phyloP scores from a whole-genome alignment of 2,329 filamentous ascomycete genomes.

The Exutisphaerella laricina region DNA sequence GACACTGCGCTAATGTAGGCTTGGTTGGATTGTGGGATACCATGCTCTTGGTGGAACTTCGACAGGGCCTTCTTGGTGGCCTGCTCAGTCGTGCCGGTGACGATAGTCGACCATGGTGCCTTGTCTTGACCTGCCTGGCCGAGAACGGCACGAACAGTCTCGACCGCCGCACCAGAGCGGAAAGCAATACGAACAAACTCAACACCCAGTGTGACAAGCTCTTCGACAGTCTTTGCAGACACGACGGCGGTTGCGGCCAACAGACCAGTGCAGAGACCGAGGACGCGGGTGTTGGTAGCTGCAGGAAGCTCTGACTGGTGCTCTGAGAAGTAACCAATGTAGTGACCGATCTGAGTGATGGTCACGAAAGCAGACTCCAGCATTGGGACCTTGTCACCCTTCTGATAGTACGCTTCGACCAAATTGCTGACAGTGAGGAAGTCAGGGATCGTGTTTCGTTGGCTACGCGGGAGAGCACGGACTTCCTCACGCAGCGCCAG shows the following conservation, averaged over 20 bases:
- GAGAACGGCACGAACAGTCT: conserved; percentile 40
- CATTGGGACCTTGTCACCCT: conserved; percentile 53
- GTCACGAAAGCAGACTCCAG: conserved; percentile 61
- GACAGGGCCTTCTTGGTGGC: conserved; percentile 48
- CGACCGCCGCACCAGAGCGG: conserved; percentile 50
- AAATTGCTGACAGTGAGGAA: conserved; percentile 60
- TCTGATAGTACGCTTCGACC: conserved; percentile 58
- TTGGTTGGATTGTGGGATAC: conserved; percentile 46
- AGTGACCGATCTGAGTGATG: conserved; percentile 61
- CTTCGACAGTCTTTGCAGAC: conserved; percentile 56
- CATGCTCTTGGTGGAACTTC: conserved; percentile 54
- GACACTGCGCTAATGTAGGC: conserved; percentile 57
- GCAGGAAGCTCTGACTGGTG: conserved; percentile 50
- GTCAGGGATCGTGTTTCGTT: conserved; percentile 55
- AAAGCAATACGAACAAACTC: conserved; percentile 63
- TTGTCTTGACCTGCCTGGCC: conserved; percentile 52
- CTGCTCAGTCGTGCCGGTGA: conserved; percentile 52
- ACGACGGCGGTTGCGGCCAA: conserved; percentile 65
- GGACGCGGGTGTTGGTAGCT: conserved; percentile 48
- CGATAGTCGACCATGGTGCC: conserved; percentile 62
- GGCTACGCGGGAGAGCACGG: conserved; percentile 51
- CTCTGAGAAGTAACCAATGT: conserved; percentile 57
- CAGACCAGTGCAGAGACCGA: conserved; percentile 64
- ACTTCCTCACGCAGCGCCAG: conserved; percentile 57
- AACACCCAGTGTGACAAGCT: conserved; percentile 57